These are phyloP conservation scores for Vitis vinifera DNA, from an alignment of 164 flowering plant genomes.

Conservation along the genomic window DNA sequence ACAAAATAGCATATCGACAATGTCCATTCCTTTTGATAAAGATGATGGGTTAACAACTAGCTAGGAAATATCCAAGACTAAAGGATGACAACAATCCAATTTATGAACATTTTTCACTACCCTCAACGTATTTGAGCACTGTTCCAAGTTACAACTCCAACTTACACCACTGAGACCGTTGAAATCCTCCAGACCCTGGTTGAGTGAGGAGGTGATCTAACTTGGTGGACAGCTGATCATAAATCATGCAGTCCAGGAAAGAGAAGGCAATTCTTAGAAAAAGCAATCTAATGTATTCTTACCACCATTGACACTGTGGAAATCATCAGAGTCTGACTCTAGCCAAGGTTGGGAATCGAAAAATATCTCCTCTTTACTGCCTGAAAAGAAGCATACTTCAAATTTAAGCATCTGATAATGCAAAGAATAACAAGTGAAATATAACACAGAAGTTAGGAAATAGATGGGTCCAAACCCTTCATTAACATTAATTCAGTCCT, in stretches of 20 bases:
- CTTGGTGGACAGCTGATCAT: no score
- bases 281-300: slow-evolving; percentile 15
- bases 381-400: slow-evolving; percentile 29
- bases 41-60: neutral
- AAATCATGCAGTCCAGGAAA: no score
- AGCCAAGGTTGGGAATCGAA: slow-evolving; percentile 79
- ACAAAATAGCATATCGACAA: no score
- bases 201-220: no score
- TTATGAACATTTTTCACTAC: neutral
- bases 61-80: neutral
- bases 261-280: no score
- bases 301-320: slow-evolving; percentile 87
- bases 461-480: no score
- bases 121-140: neutral
- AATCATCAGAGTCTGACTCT: slow-evolving; percentile 91
- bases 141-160: no score
- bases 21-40: neutral
- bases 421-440: neutral
- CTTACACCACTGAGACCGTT: no score
- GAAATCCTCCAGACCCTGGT: no score
- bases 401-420: neutral
- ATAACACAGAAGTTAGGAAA: neutral
- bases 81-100: neutral
- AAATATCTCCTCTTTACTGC: slow-evolving; percentile 78
- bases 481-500: neutral